A percentile compares a stretch with the other conserved stretches of the same genome.
These are phyloP conservation scores for Daldinia decipiens DNA, from an alignment of 495 filamentous ascomycete genomes.

Conservation along the genomic window DNA sequence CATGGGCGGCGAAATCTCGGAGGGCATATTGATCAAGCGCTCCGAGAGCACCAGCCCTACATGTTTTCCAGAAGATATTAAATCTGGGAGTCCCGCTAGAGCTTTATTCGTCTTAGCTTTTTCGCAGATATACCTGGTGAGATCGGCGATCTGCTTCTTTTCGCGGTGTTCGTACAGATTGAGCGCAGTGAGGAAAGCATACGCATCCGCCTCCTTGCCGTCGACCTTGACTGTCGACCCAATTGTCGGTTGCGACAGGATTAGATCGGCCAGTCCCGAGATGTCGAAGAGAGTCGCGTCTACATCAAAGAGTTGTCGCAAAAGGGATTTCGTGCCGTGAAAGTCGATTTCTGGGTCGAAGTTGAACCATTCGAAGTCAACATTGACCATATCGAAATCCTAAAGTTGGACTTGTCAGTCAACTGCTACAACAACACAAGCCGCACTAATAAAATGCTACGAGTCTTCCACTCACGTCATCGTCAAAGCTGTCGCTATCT, in stretches of 20 bases:
- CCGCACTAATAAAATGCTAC: background rate
- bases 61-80: constrained; percentile 63
- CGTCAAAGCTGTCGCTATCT: constrained; percentile 60
- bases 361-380: constrained; percentile 99
- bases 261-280: constrained; percentile 84
- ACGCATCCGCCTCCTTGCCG: constrained; percentile 92
- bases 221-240: constrained; percentile 97
- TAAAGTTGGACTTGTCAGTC: constrained; percentile 48
- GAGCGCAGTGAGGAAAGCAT: constrained; percentile 90
- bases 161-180: constrained; percentile 84
- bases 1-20: constrained; percentile 92
- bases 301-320: constrained; percentile 92
- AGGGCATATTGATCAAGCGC: constrained; percentile 92
- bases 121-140: constrained; percentile 75
- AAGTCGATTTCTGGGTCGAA: constrained; percentile 91
- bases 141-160: constrained; percentile 72
- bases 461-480: constrained; percentile 47
- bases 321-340: constrained; percentile 89
- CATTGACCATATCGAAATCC: constrained; percentile 91
- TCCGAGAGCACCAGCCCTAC: constrained; percentile 91
- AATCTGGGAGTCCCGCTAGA: constrained; percentile 62
- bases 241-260: constrained; percentile 86
- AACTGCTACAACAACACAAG: constrained; percentile 14
- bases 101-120: constrained; percentile 65
- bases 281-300: constrained; percentile 87